These are phyloP conservation scores for Thymus mandschuricus DNA, from an alignment of 257 asterid species.

Conservation along the genomic window DNA sequence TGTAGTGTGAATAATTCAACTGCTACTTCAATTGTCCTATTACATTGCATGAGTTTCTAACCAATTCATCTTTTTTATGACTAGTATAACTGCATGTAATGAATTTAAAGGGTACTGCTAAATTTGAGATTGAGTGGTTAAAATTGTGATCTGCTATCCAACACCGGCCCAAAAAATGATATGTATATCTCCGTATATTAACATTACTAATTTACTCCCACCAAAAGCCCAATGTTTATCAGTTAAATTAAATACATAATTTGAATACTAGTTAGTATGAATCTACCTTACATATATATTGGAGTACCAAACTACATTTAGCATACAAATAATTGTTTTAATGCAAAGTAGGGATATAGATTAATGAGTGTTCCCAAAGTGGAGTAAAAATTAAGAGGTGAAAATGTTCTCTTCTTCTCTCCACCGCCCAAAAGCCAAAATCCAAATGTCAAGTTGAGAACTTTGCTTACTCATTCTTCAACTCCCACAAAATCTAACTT, in stretches of 20 bases:
- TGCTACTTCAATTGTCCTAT: slow-evolving; percentile 15
- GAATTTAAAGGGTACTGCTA: neutral
- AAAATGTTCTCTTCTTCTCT: slow-evolving; percentile 8
- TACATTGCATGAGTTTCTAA: slow-evolving; percentile 1
- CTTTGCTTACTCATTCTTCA: slow-evolving; percentile 20
- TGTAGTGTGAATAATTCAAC: neutral
- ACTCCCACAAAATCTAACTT: slow-evolving; percentile 8
- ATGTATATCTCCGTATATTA: too few relatives aligned
- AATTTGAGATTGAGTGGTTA: neutral
- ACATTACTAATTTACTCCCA: too few relatives aligned
- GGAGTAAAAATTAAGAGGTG: slow-evolving; percentile 23
- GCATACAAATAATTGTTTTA: too few relatives aligned
- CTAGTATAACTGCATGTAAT: neutral
- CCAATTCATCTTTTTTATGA: neutral
- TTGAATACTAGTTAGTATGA: too few relatives aligned
- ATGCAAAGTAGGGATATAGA: too few relatives aligned
- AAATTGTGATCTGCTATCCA: slow-evolving; percentile 16
- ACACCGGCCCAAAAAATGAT: neutral
- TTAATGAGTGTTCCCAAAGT: slow-evolving; percentile 22
- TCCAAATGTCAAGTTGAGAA: slow-evolving; percentile 39
- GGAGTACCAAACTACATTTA: too few relatives aligned
- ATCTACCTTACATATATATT: too few relatives aligned
- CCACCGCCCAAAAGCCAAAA: slow-evolving; percentile 32
- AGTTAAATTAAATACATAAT: too few relatives aligned
- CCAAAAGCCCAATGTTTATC: too few relatives aligned